These are phyloP conservation scores for Coprinopsis marcescibilis DNA, from an alignment of 768 basidiomycete genomes.

Conservation along the genomic window DNA sequence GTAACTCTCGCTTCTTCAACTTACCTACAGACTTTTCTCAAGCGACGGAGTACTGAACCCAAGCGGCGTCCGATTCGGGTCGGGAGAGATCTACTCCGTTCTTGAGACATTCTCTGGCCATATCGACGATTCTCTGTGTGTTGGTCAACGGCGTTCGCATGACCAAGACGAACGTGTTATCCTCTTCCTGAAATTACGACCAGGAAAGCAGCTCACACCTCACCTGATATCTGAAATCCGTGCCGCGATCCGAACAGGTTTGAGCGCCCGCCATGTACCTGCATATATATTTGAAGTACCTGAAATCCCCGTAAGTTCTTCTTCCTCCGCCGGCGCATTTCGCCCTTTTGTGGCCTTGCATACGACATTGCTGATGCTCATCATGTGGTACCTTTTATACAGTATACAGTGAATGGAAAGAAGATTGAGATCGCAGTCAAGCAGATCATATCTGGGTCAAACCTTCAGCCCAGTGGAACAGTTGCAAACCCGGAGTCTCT, in stretches of 20 bases:
- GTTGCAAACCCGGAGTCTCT: constrained; percentile 69
- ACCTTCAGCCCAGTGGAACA: constrained; percentile 64
- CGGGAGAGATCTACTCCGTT: constrained; percentile 74
- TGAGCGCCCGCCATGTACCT: constrained; percentile 76
- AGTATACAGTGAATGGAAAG: constrained; percentile 77
- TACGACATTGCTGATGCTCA: no score
- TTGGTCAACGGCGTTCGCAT: constrained; percentile 59
- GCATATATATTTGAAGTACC: constrained; percentile 55
- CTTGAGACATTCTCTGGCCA: constrained; percentile 48
- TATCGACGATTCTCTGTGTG: constrained; percentile 67
- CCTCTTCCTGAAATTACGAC: constrained; percentile 63
- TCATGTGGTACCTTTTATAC: background rate
- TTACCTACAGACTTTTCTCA: constrained; percentile 1
- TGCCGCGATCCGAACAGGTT: constrained; percentile 45
- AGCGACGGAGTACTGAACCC: constrained; percentile 76
- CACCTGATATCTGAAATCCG: constrained; percentile 45
- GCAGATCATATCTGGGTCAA: constrained; percentile 65
- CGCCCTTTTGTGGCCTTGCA: no score
- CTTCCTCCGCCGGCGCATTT: no score
- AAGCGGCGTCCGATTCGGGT: constrained; percentile 77
- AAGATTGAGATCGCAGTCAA: constrained; percentile 79
- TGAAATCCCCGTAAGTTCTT: constrained; percentile 57
- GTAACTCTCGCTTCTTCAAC: background rate
- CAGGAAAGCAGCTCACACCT: constrained; percentile 37
- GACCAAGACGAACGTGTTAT: constrained; percentile 73